These are phyloP conservation scores for Triangularia setosa DNA, from an alignment of 2,329 filamentous ascomycete species.

Conservation along the genomic window DNA sequence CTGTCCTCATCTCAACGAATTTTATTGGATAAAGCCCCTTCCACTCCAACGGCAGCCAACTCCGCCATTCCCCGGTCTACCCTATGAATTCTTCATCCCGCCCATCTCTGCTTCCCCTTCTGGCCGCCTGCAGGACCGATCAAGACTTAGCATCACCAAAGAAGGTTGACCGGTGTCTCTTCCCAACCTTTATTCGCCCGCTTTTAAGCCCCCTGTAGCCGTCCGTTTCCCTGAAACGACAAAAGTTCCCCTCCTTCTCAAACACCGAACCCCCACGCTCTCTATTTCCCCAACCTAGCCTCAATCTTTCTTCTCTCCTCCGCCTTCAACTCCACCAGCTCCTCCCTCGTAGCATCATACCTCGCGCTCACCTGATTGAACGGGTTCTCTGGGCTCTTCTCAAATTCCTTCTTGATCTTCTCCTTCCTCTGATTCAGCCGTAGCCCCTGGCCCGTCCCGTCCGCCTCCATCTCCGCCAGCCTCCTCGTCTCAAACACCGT, in stretches of 20 bases:
- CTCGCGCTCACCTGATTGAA: slow-evolving; percentile 78
- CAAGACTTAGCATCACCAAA: neutral
- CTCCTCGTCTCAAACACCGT: slow-evolving; percentile 76
- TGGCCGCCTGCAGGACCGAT: slow-evolving; percentile 9
- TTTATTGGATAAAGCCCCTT: neutral
- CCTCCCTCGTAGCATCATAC: slow-evolving; percentile 76
- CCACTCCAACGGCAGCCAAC: neutral
- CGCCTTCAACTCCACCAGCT: slow-evolving; percentile 62
- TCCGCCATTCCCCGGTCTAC: slow-evolving; percentile 4
- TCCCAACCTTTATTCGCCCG: neutral
- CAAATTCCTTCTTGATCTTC: slow-evolving; percentile 84
- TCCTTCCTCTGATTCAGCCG: slow-evolving; percentile 81
- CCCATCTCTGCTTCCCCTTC: slow-evolving; percentile 13
- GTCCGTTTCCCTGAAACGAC: neutral
- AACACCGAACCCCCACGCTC: neutral
- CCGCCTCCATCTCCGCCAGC: slow-evolving; percentile 78
- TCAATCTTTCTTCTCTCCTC: slow-evolving; percentile 73
- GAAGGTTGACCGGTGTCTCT: neutral
- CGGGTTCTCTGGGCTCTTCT: slow-evolving; percentile 90
- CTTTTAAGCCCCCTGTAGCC: neutral
- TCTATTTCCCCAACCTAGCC: slow-evolving; percentile 51
- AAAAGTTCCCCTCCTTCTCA: neutral
- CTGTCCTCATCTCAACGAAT: neutral
- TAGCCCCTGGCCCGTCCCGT: slow-evolving; percentile 68
- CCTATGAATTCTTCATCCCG: neutral